A percentile compares a stretch with the other conserved stretches of the same genome.
These are phyloP conservation scores for Brettanomyces naardenensis DNA, from an alignment of 805 yeast species.

Conservation along the genomic window DNA sequence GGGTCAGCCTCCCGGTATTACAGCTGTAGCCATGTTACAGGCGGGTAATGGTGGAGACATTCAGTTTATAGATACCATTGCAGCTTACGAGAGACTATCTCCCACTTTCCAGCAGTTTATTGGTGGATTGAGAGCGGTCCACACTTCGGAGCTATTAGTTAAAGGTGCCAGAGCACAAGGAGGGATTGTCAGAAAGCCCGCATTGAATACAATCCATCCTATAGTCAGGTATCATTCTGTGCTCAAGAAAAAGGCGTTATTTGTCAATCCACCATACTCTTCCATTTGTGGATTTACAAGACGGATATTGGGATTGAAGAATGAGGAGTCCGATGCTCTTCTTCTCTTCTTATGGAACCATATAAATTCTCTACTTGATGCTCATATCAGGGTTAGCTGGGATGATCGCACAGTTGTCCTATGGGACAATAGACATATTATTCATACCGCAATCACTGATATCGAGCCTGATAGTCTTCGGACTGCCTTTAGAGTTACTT, in stretches of 20 bases:
- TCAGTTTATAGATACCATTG: slow-evolving; percentile 60
- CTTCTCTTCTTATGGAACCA: slow-evolving; percentile 49
- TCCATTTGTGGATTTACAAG: slow-evolving; percentile 44
- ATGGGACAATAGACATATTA: slow-evolving; percentile 72
- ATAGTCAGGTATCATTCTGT: slow-evolving; percentile 68
- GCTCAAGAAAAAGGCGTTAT: slow-evolving; percentile 51
- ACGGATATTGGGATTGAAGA: slow-evolving; percentile 62
- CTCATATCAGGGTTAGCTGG: slow-evolving; percentile 66
- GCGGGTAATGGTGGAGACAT: slow-evolving; percentile 65
- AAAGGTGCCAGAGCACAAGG: slow-evolving; percentile 43
- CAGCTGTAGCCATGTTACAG: slow-evolving; percentile 59
- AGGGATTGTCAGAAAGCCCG: slow-evolving; percentile 56
- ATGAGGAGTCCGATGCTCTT: slow-evolving; percentile 59
- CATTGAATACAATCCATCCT: slow-evolving; percentile 60
- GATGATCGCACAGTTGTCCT: slow-evolving; percentile 61
- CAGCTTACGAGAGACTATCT: slow-evolving; percentile 66
- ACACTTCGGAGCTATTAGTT: slow-evolving; percentile 69
- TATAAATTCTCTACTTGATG: slow-evolving; percentile 43
- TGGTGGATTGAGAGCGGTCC: slow-evolving; percentile 56
- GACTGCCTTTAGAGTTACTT: slow-evolving; percentile 68
- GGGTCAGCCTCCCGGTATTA: slow-evolving; percentile 63
- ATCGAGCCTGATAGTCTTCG: slow-evolving; percentile 60
- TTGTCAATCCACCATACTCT: slow-evolving; percentile 29
- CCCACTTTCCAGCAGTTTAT: slow-evolving; percentile 54
- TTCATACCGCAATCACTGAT: slow-evolving; percentile 65